These are phyloP conservation scores for Pneumocystis wakefieldiae DNA, from an alignment of 1,139 yeast genomes.

Conservation along the genomic window DNA sequence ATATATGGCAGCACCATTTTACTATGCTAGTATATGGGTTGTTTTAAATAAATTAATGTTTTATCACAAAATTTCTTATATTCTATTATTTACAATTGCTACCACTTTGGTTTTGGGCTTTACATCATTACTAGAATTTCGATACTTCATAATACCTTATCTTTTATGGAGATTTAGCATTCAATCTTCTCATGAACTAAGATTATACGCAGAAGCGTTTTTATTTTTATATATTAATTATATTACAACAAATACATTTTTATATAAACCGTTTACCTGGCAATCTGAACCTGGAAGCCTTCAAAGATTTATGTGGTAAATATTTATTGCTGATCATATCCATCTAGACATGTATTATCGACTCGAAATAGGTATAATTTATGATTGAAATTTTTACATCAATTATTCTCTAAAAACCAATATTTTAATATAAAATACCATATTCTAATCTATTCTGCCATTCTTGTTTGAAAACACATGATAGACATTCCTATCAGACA, in stretches of 20 bases:
- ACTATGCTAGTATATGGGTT: constrained; percentile 50
- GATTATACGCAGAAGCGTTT: constrained; percentile 39
- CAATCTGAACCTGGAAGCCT: constrained; percentile 36
- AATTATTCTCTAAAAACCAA: neutral
- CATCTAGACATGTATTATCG: neutral
- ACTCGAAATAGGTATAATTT: neutral
- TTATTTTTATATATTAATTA: constrained; percentile 49
- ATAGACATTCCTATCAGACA: neutral
- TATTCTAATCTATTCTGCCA: neutral
- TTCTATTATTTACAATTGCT: constrained; percentile 39
- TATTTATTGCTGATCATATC: neutral
- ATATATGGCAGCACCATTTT: constrained; percentile 43
- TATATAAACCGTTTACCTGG: constrained; percentile 57
- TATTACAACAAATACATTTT: constrained; percentile 40
- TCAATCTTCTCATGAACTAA: constrained; percentile 15
- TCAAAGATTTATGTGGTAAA: constrained; percentile 79
- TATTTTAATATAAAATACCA: neutral
- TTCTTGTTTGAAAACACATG: neutral
- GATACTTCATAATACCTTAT: constrained; percentile 76
- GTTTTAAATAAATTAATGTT: constrained; percentile 17
- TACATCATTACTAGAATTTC: constrained; percentile 83
- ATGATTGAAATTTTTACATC: neutral
- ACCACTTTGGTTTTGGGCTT: constrained; percentile 55
- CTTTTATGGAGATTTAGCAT: constrained; percentile 53
- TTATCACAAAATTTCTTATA: constrained; percentile 15